phyloP scores from a whole-genome alignment of 805 yeast species.

The Blastobotrys terrestris region DNA sequence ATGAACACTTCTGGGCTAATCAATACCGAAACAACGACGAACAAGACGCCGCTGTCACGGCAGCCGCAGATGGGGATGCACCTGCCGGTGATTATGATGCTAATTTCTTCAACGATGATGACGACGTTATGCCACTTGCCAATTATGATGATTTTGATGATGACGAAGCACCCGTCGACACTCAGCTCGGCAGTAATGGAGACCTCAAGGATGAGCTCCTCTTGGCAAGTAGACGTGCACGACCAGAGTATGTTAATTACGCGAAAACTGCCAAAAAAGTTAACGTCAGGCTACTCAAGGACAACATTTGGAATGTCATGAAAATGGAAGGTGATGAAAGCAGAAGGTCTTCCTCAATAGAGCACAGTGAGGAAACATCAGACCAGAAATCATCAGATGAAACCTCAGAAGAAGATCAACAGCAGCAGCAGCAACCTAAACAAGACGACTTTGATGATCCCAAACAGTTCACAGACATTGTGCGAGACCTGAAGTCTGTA shows the following conservation, averaged over 20 bases:
- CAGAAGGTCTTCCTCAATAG: too few species aligned
- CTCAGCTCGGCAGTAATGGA: neutral
- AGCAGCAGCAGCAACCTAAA: neutral
- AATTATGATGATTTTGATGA: conserved; percentile 11
- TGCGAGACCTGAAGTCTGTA: conserved; percentile 41
- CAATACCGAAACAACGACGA: conserved; percentile 31
- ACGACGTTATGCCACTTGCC: conserved; percentile 6
- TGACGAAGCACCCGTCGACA: conserved; percentile 6
- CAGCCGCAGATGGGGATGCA: too few species aligned
- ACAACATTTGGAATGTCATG: conserved; percentile 61
- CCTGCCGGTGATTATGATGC: conserved; percentile 28
- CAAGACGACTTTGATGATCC: conserved; percentile 1
- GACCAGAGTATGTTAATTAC: conserved; percentile 41
- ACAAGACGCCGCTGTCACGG: neutral
- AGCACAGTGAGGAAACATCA: neutral
- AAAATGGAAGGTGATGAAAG: conserved; percentile 12
- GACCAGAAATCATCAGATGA: neutral
- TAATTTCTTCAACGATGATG: conserved; percentile 28
- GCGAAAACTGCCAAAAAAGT: conserved; percentile 74
- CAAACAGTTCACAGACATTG: conserved; percentile 40
- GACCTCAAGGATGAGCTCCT: conserved; percentile 6
- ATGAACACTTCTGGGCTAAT: conserved; percentile 72
- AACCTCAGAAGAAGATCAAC: conserved; percentile 7
- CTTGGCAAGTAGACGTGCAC: conserved; percentile 16
- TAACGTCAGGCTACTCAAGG: conserved; percentile 66